Conservation (phyloP, 2,329 filamentous ascomycete species). For the Aspergillus awamori region DNA sequence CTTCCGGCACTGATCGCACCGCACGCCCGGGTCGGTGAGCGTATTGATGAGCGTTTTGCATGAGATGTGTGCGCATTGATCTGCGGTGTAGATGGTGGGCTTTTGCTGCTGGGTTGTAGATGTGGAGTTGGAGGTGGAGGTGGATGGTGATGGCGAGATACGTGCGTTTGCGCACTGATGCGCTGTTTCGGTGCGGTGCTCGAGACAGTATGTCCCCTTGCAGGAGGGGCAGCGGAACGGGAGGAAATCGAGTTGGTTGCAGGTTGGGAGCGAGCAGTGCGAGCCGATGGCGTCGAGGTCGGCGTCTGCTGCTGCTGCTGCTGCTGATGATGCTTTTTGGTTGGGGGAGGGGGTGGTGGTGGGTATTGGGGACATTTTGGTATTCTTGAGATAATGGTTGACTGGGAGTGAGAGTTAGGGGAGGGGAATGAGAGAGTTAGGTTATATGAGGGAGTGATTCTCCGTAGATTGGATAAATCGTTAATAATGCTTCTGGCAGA, state of each 20-base stretch:
- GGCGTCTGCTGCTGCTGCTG: conserved; percentile 49
- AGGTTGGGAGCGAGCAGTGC: conserved; percentile 90
- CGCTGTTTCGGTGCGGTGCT: conserved; percentile 83
- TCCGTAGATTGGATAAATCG: too few species aligned
- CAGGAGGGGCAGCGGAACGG: conserved; percentile 94
- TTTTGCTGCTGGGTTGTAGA: conserved; percentile 36
- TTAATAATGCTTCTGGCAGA: conserved; percentile 1
- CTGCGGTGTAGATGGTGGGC: conserved; percentile 60
- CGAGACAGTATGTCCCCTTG: conserved; percentile 80
- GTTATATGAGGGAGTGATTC: background rate
- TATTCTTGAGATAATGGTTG: background rate
- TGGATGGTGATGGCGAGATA: conserved; percentile 17
- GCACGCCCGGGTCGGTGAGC: conserved; percentile 53
- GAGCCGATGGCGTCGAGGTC: conserved; percentile 85
- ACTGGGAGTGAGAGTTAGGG: background rate
- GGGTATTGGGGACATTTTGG: background rate
- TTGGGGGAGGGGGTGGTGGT: conserved; percentile 30
- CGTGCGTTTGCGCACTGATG: conserved; percentile 69
- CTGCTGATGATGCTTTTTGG: conserved; percentile 20
- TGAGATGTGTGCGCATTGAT: conserved; percentile 51
- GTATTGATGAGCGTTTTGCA: conserved; percentile 60
- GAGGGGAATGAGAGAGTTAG: background rate
- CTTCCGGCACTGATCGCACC: conserved; percentile 53
- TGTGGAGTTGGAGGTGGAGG: conserved; percentile 30
- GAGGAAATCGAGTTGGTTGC: conserved; percentile 93